Evolutionary conservation across 2,329 filamentous ascomycete genomes (phyloP), one percentile per base, ranked within the genome.

Genomic region (Paecilomyces formosus): DNA sequence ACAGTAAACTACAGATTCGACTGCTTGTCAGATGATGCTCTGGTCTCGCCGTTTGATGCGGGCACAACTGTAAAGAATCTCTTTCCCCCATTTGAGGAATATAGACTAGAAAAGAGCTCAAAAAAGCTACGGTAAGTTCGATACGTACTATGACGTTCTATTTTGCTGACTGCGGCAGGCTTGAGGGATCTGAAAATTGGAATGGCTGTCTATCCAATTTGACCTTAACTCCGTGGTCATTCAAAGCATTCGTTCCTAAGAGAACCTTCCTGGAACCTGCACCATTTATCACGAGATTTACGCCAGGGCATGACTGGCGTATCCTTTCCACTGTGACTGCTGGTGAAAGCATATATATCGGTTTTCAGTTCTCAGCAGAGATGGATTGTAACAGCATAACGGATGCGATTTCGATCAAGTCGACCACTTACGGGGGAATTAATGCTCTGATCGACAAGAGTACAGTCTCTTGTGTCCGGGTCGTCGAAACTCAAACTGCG

Each of bases 361-460:
- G 80, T 55, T 60, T 86, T 15, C 74, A 81, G 28, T 86, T 84
- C 66, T 84, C 82, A 3, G 70, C 73, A 15, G 71, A 77, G 55
- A 85, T 86, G 83, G 74, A 82, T 64, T 86, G 84, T 67, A 71
- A 78, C 15, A 75, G 73, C 0, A 70, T 85, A 18, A 76, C 72
- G 0, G 66, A 76, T 11, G 72, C 72, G 13, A 72, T 86, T 31
- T 71, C 69, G 0, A 73, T 83, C 59, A 73, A 72, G 39, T 84
- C 83, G 1, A 79, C 73, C 2, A 81, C 80, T 0, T 72, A 76
- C 7, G 72, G 72, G 55, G 76, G 75, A 5, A 68, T 70, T 6
- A 64, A 66, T n/a, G 76, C 78, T 3, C 66, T 64, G 5, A 63
- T 84, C 18, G 76, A 80, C 54, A 65, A 61, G 2, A 64, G 63